These are phyloP conservation scores for Penicillium sp. DNA, from an alignment of 2,329 filamentous ascomycete species.

Conservation along the genomic window DNA sequence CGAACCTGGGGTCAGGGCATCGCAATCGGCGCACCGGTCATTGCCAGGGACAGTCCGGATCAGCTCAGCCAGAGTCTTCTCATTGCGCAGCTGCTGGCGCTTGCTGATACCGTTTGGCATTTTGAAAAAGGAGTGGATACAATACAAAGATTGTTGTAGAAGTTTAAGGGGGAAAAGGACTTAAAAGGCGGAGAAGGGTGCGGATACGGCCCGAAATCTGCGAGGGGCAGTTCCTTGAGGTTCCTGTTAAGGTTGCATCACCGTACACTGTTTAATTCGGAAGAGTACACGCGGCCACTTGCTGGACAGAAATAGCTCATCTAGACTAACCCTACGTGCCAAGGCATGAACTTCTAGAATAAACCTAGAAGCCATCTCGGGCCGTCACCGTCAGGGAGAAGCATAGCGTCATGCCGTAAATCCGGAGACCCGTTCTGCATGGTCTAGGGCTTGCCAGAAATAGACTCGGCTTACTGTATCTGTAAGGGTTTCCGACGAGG, in stretches of 20 bases:
- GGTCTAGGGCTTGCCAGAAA: not conserved
- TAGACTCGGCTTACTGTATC: not conserved
- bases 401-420: not conserved
- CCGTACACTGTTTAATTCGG: not conserved
- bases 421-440: not conserved
- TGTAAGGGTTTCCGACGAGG: not conserved
- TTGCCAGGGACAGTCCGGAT: slow-evolving; percentile 83
- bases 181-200: slow-evolving; percentile 9
- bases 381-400: not conserved
- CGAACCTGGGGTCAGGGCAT: slow-evolving; percentile 85
- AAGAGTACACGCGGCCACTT: not conserved
- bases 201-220: slow-evolving; percentile 5
- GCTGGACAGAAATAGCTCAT: not conserved
- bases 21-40: slow-evolving; percentile 90
- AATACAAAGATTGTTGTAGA: slow-evolving; percentile 18
- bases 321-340: not conserved
- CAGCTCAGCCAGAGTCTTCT: slow-evolving; percentile 85
- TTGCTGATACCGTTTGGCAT: slow-evolving; percentile 83
- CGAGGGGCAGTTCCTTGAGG: not conserved
- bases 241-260: not conserved
- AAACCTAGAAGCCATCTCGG: not conserved
- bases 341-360: not conserved
- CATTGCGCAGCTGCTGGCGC: slow-evolving; percentile 96
- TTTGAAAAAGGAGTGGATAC: slow-evolving; percentile 21
- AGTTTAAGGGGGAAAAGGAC: slow-evolving; percentile 12